Percentiles rank a stretch among this genome's conserved stretches.
Conservation (phyloP, 202 grass and related monocot genomes). For the Zoysia matrella region DNA sequence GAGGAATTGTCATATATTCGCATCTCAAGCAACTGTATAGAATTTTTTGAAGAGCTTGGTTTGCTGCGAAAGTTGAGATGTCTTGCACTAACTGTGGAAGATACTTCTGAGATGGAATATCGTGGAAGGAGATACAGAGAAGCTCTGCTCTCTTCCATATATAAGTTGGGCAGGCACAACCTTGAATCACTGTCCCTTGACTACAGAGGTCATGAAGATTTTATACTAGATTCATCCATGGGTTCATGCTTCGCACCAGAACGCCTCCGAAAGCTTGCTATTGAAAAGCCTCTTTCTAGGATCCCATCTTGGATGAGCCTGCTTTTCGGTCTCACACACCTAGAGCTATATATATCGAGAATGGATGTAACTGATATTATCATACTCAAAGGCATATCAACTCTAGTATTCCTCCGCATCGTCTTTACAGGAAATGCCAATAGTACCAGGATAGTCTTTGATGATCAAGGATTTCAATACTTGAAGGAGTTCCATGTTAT, state of each 20-base stretch:
- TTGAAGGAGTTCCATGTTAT: background rate
- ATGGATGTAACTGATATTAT: slow-evolving; percentile 20
- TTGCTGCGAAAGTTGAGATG: slow-evolving; percentile 5
- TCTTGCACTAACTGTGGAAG: slow-evolving; percentile 1
- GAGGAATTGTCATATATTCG: slow-evolving; percentile 15
- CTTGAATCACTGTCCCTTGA: slow-evolving; percentile 10
- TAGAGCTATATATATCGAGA: background rate
- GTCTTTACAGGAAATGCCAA: slow-evolving; percentile 23
- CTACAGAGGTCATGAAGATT: slow-evolving; percentile 24
- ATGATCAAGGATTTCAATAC: background rate
- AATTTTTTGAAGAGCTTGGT: background rate
- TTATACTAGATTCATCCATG: slow-evolving; percentile 22
- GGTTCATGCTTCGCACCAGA: background rate
- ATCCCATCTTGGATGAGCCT: slow-evolving; percentile 19
- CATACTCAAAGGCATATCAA: slow-evolving; percentile 11
- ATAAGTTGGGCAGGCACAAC: background rate
- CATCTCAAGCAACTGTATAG: background rate
- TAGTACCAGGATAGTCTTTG: background rate
- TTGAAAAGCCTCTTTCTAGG: slow-evolving; percentile 24
- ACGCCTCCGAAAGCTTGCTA: background rate
- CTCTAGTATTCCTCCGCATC: background rate
- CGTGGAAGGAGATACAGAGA: background rate
- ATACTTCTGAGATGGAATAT: background rate
- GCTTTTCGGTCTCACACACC: slow-evolving; percentile 2
- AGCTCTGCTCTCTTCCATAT: background rate